Evolutionary conservation across 2,329 filamentous ascomycete genomes (phyloP), one percentile per base, ranked within the genome.

Genomic region (Pleomassaria siparia): DNA sequence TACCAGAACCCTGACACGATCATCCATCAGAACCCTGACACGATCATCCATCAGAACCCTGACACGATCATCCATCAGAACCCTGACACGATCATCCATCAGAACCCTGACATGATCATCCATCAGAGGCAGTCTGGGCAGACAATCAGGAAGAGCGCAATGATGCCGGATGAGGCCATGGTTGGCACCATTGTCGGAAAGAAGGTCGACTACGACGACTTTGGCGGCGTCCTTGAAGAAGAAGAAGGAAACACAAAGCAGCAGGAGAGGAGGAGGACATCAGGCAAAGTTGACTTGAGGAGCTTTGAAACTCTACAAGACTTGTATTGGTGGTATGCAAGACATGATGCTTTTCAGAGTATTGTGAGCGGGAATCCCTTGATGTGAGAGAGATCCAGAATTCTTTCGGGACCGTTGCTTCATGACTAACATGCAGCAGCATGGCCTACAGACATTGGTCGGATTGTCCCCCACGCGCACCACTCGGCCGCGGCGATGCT

Each of bases 311-410:
- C 88, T 13, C 78, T 94, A 30, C 84, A 88, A 54, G 94, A 97
- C 71, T 73, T 97, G 4, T 95, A 88, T 65, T 99, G 92, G 91
- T 96, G 91, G 88, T 96, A 91, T 67, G 86, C 83, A 60, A 95
- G 96, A 70, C 94, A 96, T 76, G 94, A 97, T 67, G 84, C 88
- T 8, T 95, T 92, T 59, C 92, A 96, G 68, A 91, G 89, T 65
- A 83, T 96, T 51, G 76, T 97, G 20, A 94, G 91, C 56, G 92
- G 90, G 8, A 91, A 92, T 33, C 81, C 81, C 52, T 76, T 95
- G 39, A 86, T 96, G 90, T 96, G 76, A 80, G 90, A 80, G 20
- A 16, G 3, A 2, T 2, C 9, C 9, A 1, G 15, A 7, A 28
- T 22, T 20, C 12, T 13, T 4, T 15, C 29, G 26, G 30, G 8